A percentile compares a stretch with the other conserved stretches of the same genome.
phyloP scores from a whole-genome alignment of 768 basidiomycete genomes.

The Boletus pseudopeckii region DNA sequence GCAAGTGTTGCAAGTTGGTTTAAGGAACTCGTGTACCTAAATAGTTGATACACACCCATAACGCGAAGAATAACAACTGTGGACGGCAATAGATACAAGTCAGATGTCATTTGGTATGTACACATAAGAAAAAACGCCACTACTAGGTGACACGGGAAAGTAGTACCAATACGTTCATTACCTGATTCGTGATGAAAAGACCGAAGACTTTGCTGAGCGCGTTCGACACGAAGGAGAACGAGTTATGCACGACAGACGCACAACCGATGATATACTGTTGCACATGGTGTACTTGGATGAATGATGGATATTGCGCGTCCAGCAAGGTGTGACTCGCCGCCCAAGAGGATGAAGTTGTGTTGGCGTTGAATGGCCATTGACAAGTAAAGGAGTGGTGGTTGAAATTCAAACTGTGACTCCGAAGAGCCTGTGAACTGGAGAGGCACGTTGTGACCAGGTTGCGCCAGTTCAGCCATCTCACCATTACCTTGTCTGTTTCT shows the following conservation, averaged over 20 bases:
- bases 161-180: background rate
- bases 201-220: too few relatives aligned
- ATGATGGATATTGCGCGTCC: background rate
- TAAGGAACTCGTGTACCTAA: too few relatives aligned
- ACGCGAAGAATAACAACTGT: background rate
- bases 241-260: too few relatives aligned
- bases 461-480: conserved; percentile 7
- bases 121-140: background rate
- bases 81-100: background rate
- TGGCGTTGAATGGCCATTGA: too few relatives aligned
- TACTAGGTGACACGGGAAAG: background rate
- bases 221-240: too few relatives aligned
- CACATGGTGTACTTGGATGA: background rate
- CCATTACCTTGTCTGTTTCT: conserved; percentile 21
- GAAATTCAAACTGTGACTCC: conserved; percentile 39
- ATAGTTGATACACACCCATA: background rate
- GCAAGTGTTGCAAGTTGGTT: background rate
- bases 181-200: background rate
- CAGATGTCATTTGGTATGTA: background rate
- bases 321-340: too few relatives aligned
- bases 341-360: too few relatives aligned
- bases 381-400: too few relatives aligned
- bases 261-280: background rate
- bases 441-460: conserved; percentile 17
- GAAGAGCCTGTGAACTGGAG: conserved; percentile 29